Evolutionary conservation across 257 asterid species (phyloP).

Genomic region (Prunella vulgaris): DNA sequence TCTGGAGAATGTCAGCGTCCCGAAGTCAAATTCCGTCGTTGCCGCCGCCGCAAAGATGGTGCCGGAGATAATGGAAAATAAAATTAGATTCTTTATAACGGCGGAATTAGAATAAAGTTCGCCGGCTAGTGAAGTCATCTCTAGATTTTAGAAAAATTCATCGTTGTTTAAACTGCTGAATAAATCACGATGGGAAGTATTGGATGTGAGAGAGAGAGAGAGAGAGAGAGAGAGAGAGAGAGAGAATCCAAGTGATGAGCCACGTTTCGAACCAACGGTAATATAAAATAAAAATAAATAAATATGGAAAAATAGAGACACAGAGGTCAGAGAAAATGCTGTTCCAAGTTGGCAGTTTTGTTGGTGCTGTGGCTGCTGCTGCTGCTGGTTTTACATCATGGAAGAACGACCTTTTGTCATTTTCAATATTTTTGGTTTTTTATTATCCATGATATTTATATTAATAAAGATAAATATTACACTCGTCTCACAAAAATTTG

Average conservation of each 20-base stretch:
- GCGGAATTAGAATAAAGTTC: neutral
- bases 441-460: too few species aligned
- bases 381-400: neutral
- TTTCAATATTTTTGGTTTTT: too few species aligned
- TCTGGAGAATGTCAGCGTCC: slow-evolving; percentile 46
- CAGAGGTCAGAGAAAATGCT: neutral
- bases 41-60: neutral
- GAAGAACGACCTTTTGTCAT: too few species aligned
- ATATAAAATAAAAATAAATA: neutral
- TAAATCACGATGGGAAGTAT: neutral
- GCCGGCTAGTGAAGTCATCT: slow-evolving; percentile 44
- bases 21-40: slow-evolving; percentile 53
- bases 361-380: neutral
- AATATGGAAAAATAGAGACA: neutral
- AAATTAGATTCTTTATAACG: neutral
- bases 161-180: neutral
- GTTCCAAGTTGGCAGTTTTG: slow-evolving; percentile 19
- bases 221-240: neutral
- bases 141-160: slow-evolving; percentile 17
- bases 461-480: too few species aligned
- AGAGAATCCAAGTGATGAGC: slow-evolving; percentile 36
- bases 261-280: slow-evolving; percentile 51
- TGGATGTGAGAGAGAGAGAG: neutral
- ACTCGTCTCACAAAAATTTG: too few species aligned
- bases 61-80: slow-evolving; percentile 10